Conservation (phyloP, 768 basidiomycete species). For the Amanita pallidorosea region DNA sequence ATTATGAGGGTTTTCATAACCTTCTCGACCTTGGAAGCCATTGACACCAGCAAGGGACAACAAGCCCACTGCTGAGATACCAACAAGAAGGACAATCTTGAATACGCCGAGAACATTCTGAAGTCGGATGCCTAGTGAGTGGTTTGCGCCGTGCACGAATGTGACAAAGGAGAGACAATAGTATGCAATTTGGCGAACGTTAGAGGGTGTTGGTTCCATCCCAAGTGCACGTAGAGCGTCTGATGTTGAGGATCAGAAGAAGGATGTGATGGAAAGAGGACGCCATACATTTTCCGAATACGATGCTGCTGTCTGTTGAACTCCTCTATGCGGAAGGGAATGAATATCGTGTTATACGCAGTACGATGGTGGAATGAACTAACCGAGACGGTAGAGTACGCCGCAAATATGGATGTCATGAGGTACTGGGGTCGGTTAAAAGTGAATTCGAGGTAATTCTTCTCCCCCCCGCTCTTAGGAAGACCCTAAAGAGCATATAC, state of each 20-base stretch:
- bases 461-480: conserved; percentile 65
- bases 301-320: conserved; percentile 47
- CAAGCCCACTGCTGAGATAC: conserved; percentile 44
- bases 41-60: conserved; percentile 36
- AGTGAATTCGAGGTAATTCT: conserved; percentile 67
- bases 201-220: conserved; percentile 30
- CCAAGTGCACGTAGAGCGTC: conserved; percentile 49
- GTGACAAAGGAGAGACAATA: conserved; percentile 43
- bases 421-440: conserved; percentile 53
- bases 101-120: conserved; percentile 55
- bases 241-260: conserved; percentile 14
- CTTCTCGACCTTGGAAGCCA: conserved; percentile 38
- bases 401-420: conserved; percentile 45
- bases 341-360: background rate
- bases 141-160: conserved; percentile 42
- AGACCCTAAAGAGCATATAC: conserved; percentile 32
- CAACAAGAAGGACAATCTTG: conserved; percentile 45
- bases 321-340: conserved; percentile 31
- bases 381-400: conserved; percentile 49
- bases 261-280: background rate
- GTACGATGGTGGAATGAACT: conserved; percentile 10
- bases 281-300: conserved; percentile 61
- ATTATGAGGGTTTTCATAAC: conserved; percentile 44
- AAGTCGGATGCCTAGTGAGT: conserved; percentile 45
- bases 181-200: conserved; percentile 44